Base-by-base conservation (phyloP, 306 rosid genomes). In the Aeschynomene evenia region DNA sequence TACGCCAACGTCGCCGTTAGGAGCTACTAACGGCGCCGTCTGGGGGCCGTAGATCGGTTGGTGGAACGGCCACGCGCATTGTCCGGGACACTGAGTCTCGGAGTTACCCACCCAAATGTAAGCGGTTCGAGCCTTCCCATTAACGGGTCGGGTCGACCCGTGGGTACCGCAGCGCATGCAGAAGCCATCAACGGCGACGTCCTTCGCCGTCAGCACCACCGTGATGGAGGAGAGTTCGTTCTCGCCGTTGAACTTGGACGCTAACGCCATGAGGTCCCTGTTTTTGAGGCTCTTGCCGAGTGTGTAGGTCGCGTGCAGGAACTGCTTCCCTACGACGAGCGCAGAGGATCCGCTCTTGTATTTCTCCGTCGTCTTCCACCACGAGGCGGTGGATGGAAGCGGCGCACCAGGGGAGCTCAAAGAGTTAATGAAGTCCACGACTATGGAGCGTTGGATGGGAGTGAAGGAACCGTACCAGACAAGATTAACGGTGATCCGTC, bases 61-160 rank as follows among this genome's bases (percentile, higher is more conserved):
- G 77, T 94, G 97, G 51, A 94, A 94, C 0, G 98, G 98, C 98
- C 98, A 93, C 5, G 98, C 97, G 72, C 98, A 93, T 43, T 82
- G 86, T 7, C 97, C 98, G 0, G 98, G 94, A 48, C 98, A 94
- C 72, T 88, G 90, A 1, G 68, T 15, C 84, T 86, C 98, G 3
- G 98, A 85, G 79, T 90, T 94, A 2, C 98, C 97, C 0, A 94
- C 97, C 98, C 98, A 94, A 0, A 90, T 22, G 6, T 82, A 94
- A 12, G 98, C 96, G 0, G 15, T 33, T 5, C 85, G 71, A 0
- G 77, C 15, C 7, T 36, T 75, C 0, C 85, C 89, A 0, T 19
- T 33, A 0, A 16, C 9, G 12, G 28, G 61, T 0, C 33, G 82
- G 63, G 22, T 59, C 28, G 93, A 81, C 2, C 89, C 85, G 59